Evolutionary conservation across 2,329 filamentous ascomycete genomes (phyloP).

Genomic region (Fusarium oxysporum): DNA sequence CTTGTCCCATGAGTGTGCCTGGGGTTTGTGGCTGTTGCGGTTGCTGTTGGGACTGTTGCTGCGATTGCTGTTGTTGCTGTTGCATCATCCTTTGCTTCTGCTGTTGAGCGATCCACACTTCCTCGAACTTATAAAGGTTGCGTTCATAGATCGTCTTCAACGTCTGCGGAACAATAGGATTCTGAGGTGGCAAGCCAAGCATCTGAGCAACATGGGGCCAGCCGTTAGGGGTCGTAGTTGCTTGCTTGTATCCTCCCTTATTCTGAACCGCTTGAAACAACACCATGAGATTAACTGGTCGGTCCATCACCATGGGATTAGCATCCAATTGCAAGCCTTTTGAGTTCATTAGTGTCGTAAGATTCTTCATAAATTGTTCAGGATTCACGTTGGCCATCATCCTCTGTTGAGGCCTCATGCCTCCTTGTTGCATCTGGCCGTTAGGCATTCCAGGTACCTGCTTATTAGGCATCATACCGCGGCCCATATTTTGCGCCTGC

Average conservation of each 20-base stretch:
- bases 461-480: constrained; percentile 66
- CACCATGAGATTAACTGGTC: constrained; percentile 78
- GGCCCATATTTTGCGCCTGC: constrained; percentile 59
- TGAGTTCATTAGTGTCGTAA: constrained; percentile 81
- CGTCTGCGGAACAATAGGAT: constrained; percentile 75
- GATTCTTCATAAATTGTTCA: constrained; percentile 79
- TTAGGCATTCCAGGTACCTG: constrained; percentile 63
- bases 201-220: constrained; percentile 80
- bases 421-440: constrained; percentile 65
- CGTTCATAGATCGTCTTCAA: constrained; percentile 79
- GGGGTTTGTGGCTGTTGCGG: constrained; percentile 53
- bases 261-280: constrained; percentile 80
- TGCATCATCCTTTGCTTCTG: constrained; percentile 65
- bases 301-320: constrained; percentile 78
- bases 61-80: constrained; percentile 56
- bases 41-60: constrained; percentile 52
- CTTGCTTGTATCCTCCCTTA: constrained; percentile 82
- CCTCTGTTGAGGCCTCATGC: constrained; percentile 63
- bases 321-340: constrained; percentile 79
- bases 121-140: constrained; percentile 82
- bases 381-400: constrained; percentile 62
- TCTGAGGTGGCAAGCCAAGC: constrained; percentile 72
- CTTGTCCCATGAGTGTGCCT: constrained; percentile 41
- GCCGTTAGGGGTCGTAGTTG: constrained; percentile 74
- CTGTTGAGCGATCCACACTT: constrained; percentile 70